Percentiles rank a stretch among this genome's conserved stretches.
Evolutionary conservation across 768 basidiomycete species (phyloP).

Genomic region (Rhizopogon sp.): DNA sequence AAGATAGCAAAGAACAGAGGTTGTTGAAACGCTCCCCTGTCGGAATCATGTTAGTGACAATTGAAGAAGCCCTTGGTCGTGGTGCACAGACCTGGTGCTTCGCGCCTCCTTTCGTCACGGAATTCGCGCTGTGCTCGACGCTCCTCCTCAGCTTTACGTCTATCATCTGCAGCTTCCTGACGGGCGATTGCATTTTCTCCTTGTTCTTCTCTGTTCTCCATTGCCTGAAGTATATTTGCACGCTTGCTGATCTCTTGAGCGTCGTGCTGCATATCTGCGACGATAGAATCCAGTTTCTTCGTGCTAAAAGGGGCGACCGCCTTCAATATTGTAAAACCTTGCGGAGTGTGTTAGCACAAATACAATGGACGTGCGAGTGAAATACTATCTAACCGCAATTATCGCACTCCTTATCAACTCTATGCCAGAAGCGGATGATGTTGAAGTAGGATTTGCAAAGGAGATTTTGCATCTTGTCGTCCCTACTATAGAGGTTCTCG

Average conservation of each 20-base stretch:
- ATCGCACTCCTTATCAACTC: conserved; percentile 18
- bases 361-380: not conserved
- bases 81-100: not conserved
- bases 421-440: conserved; percentile 19
- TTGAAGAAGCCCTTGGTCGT: not conserved
- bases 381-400: not conserved
- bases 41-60: not conserved
- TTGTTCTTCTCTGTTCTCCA: not conserved
- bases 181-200: not conserved
- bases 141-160: not conserved
- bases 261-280: not conserved
- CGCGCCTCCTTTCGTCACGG: not conserved
- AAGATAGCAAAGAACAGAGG: not conserved
- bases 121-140: not conserved
- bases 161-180: not conserved
- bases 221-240: not conserved
- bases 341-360: not conserved
- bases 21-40: not conserved
- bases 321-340: not conserved
- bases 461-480: conserved; percentile 5
- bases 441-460: conserved; percentile 15
- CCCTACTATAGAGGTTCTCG: conserved; percentile 13
- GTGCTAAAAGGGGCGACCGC: not conserved
- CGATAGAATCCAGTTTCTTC: not conserved
- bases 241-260: not conserved